Evolutionary conservation across 2,329 filamentous ascomycete genomes (phyloP).

Genomic region (Ophiostoma quercus): DNA sequence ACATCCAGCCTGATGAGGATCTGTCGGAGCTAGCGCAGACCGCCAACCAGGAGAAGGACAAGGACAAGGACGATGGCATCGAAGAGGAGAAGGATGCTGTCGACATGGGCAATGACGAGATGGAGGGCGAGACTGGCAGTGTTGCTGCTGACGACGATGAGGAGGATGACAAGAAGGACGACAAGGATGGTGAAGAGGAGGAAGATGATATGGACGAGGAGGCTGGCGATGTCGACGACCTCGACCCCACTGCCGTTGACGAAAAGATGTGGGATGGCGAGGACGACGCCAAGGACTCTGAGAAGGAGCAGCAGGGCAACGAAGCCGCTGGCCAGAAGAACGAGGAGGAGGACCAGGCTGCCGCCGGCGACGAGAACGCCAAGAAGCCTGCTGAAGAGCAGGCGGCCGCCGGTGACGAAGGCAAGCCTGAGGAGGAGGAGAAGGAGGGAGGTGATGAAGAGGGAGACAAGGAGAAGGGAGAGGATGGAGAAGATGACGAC

Average conservation of each 20-base stretch:
- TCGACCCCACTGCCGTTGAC: conserved; percentile 84
- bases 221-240: conserved; percentile 81
- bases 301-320: conserved; percentile 75
- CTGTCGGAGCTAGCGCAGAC: conserved; percentile 87
- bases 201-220: conserved; percentile 84
- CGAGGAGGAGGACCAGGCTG: conserved; percentile 58
- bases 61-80: conserved; percentile 56
- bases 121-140: conserved; percentile 76
- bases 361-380: conserved; percentile 53
- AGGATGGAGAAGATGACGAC: conserved; percentile 56
- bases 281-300: conserved; percentile 69
- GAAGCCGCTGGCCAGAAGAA: conserved; percentile 65
- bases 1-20: conserved; percentile 90
- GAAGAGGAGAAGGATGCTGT: conserved; percentile 79
- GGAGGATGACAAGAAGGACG: conserved; percentile 53
- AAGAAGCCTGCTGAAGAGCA: conserved; percentile 60
- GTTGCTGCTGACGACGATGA: conserved; percentile 59
- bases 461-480: conserved; percentile 52
- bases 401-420: conserved; percentile 38
- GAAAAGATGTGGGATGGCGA: conserved; percentile 99
- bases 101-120: conserved; percentile 87
- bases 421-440: conserved; percentile 35
- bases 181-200: conserved; percentile 55
- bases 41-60: conserved; percentile 60
- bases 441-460: conserved; percentile 45